Base-by-base conservation (phyloP, 2,329 filamentous ascomycete species). In the Verticillium alfalfae region DNA sequence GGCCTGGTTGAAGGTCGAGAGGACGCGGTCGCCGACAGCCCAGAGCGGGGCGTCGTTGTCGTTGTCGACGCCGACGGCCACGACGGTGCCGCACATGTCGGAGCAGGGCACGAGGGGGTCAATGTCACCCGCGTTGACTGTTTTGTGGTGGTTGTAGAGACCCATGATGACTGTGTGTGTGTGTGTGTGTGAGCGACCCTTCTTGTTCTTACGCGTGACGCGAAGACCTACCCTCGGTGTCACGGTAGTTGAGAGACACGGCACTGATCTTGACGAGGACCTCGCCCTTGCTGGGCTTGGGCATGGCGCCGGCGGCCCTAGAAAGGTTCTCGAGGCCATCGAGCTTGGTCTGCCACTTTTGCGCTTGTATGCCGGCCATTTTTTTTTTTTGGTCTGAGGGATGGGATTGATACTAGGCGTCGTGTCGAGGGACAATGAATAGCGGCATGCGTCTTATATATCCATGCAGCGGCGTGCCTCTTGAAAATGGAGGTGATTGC, bases 61-160 rank as follows among this genome's bases (percentile, higher is more conserved):
- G 26, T 31, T 31, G 16, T 73, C 76, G 1, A 84, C 74, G 3
- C 73, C 70, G 10, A 78, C 75, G n/a, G 74, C 76, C 2, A 84
- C 75, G 56, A 91, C 77, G 9, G 79, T 79, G 55, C 88, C 89
- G 73, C 87, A 89, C 80, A 89, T 89, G 72, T 92, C 89, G 26
- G 87, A 89, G 72, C 85, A 88, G 1, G 88, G 87, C 1, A 91
- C 84, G 13, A 90, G 67, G 61, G 78, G 63, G 60, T 73, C 60
- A 59, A 71, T 64, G 62, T 75, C 68, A 41, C 70, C 73, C 52
- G 71, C 66, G 15, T 72, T 63, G 56, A 85, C 74, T 4, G 80
- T 79, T 66, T 82, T 80, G 75, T 90, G 86, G 72, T 91, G 87
- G 69, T 79, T 85, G 76, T 90, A 91, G 13, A 85, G 77, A 36